Evolutionary conservation across 768 basidiomycete species (phyloP), one percentile per base, ranked within the genome.

Genomic region (Paxillus rubicundulus): DNA sequence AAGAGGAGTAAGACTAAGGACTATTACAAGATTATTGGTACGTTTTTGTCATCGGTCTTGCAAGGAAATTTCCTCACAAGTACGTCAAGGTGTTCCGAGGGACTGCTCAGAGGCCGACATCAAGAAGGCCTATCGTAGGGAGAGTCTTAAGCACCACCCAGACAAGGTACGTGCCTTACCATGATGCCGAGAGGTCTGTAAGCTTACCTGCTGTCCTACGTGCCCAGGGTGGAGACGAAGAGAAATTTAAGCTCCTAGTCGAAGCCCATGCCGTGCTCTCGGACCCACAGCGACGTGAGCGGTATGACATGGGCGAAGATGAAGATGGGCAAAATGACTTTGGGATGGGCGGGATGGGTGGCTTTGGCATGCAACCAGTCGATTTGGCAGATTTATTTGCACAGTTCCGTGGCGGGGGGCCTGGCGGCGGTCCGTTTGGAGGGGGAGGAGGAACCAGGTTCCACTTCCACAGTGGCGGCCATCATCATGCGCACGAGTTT

Each of bases 1-100:
- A 93, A 92, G 77, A 74, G 87, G 58, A 91, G 89, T 72, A 93
- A 94, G 75, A 85, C 87, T 49, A 93, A 92, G 71, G 92, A 94
- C 63, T 91, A 91, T 63, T 90, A 89, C 68, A 89, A 89, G 72
- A 90, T 90, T 59, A 75, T 91, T 14, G 77, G 75, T 69, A 43
- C 16, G 62, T 32, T 4, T 28, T 20, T 16, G 37, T n/a, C 30
- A 12, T n/a, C 12, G 16, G 2, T 24, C 30, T 12, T n/a, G 5
- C 24, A 7, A 47, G 21, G 9, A 43, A 40, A 6, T 16, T 8
- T 16, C 16, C 9, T 27, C 46, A 55, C 10, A 20, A 17, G 18
- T 16, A 17, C 28, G 12, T 41, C 73, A n/a, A 72, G 82, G 49
- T 8, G 13, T 61, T 50, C 20, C 75, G 18, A 72, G 82, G 53